Evolutionary conservation across 768 basidiomycete species (phyloP), one percentile per base, ranked within the genome.

Genomic region (Boletus sp.): DNA sequence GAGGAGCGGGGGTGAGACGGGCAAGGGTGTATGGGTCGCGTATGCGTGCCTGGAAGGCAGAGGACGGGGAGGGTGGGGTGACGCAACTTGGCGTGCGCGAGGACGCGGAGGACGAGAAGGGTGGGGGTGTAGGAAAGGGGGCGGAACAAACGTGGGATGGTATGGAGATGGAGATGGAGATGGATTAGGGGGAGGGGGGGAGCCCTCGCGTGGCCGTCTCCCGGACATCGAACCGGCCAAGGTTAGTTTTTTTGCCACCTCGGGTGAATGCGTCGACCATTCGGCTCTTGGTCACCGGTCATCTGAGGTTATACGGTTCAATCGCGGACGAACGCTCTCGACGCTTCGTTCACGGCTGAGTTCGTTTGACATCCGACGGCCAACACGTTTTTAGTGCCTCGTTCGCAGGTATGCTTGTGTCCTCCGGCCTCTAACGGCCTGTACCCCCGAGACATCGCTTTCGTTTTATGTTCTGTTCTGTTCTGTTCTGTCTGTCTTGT

Each of bases 151-250:
- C 60, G 61, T 78, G 72, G 74, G 72, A 76, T 49, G 72, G 79
- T 47, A 70, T 74, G 72, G 78, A 79, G 55, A 87, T 89, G 83
- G 88, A 72, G 1, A 70, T 70, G 68, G 69, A 68, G 27, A 72
- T 70, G 69, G 66, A 62, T 13, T 61, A 40, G 30, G 19, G 30
- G 37, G 17, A 1, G 29, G n/a, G 9, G 17, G 17, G 5, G 41
- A 23, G 23, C 4, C 4, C 10, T 33, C 13, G 27, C 19, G 11
- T 15, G 4, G 21, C 17, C 25, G 3, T 15, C 15, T 14, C 7
- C 25, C 29, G 19, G 11, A 19, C 11, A 37, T 30, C 35, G 32
- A 25, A 30, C 17, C 30, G 55, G 43, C 30, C 10, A 30, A 10
- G 30, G 3, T n/a, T n/a, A n/a, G n/a, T n/a, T n/a, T n/a, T n/a